These are phyloP conservation scores for Salix koriyanagi DNA, from an alignment of 345 rosid genomes.

Conservation along the genomic window DNA sequence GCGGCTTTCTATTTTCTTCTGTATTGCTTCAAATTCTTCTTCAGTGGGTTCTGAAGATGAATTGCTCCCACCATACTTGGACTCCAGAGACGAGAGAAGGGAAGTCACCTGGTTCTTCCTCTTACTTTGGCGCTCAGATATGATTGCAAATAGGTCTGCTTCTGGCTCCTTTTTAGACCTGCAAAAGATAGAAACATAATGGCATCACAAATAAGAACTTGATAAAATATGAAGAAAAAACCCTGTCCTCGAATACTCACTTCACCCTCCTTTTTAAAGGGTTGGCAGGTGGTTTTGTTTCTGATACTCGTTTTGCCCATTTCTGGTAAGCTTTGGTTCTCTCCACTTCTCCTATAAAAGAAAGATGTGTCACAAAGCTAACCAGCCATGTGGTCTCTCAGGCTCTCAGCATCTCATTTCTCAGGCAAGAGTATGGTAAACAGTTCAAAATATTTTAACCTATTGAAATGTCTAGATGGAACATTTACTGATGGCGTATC, in stretches of 20 bases:
- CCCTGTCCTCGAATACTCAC: constrained; percentile 38
- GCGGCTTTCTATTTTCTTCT: constrained; percentile 53
- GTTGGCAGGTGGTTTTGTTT: constrained; percentile 62
- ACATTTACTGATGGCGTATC: background rate
- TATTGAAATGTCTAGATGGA: background rate
- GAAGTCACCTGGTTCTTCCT: constrained; percentile 74
- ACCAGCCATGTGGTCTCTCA: background rate
- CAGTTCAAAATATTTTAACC: too few species aligned
- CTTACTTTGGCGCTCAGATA: constrained; percentile 57
- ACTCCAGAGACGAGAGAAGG: constrained; percentile 70
- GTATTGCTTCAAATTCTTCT: constrained; percentile 89
- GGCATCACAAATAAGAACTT: background rate
- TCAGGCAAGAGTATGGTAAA: background rate
- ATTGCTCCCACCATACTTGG: constrained; percentile 58
- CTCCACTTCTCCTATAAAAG: constrained; percentile 56
- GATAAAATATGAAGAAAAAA: background rate
- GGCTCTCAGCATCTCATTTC: background rate
- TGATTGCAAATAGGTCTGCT: constrained; percentile 50
- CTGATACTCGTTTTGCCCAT: constrained; percentile 68
- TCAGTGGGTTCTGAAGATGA: constrained; percentile 63
- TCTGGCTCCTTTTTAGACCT: constrained; percentile 53
- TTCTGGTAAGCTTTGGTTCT: constrained; percentile 73
- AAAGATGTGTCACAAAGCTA: background rate
- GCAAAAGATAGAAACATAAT: constrained; percentile 4
- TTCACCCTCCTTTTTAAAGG: constrained; percentile 48